A percentile compares a stretch with the other conserved stretches of the same genome.
Evolutionary conservation across 257 asterid species (phyloP).

Genomic region (Nicotiana attenuata): DNA sequence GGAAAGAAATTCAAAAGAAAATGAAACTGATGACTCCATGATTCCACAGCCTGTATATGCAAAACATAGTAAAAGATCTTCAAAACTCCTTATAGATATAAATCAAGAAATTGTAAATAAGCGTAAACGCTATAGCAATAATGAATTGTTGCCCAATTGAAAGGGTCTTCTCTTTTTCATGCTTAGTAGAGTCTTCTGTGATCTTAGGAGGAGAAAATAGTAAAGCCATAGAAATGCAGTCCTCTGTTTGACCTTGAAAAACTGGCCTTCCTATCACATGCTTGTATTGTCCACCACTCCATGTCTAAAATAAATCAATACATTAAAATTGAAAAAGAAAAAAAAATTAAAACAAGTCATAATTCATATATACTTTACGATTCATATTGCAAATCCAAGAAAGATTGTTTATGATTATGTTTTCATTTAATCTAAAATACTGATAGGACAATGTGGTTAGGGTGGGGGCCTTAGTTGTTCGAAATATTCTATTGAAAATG

Average conservation of each 20-base stretch:
- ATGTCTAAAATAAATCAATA: constrained; percentile 30
- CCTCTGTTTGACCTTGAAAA: constrained; percentile 38
- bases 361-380: neutral
- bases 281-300: constrained; percentile 55
- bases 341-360: neutral
- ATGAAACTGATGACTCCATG: neutral
- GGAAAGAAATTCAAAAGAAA: neutral
- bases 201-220: constrained; percentile 39
- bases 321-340: neutral
- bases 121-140: constrained; percentile 28
- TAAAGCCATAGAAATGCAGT: constrained; percentile 57
- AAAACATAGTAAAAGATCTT: neutral
- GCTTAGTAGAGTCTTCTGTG: constrained; percentile 10
- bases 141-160: constrained; percentile 56
- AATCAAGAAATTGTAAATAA: constrained; percentile 37
- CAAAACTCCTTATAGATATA: constrained; percentile 26
- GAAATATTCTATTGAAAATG: neutral
- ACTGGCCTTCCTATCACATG: constrained; percentile 76
- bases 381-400: neutral
- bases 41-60: neutral
- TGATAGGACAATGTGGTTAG: neutral
- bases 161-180: constrained; percentile 22
- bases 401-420: neutral
- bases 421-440: neutral
- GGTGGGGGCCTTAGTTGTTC: neutral